Evolutionary conservation across 148 eudicot species (phyloP).

Genomic region (Spergularia bocconei): DNA sequence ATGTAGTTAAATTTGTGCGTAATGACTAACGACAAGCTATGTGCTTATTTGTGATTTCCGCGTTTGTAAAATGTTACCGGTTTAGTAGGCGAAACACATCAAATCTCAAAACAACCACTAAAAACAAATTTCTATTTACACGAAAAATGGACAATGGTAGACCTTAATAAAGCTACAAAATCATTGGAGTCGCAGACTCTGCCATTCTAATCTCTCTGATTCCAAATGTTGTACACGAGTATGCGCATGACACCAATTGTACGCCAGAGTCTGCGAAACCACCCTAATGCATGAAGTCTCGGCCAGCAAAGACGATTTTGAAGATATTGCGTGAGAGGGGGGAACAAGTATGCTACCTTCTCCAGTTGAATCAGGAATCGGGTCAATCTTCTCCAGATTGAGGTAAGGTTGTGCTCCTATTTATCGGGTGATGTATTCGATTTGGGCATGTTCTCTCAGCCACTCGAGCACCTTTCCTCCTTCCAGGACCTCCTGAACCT

Average conservation of each 20-base stretch:
- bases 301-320: neutral
- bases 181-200: neutral
- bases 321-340: neutral
- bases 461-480: slow-evolving; percentile 98
- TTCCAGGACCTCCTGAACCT: slow-evolving; percentile 93
- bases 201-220: neutral
- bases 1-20: no score
- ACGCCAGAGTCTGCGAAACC: slow-evolving; percentile 4
- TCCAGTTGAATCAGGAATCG: neutral
- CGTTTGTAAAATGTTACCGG: no score
- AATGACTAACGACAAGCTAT: no score
- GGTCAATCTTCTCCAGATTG: neutral
- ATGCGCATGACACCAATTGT: no score
- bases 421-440: slow-evolving; percentile 46
- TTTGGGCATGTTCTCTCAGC: slow-evolving; percentile 69
- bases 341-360: neutral
- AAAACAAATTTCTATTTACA: slow-evolving; percentile 6
- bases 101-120: neutral
- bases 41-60: no score
- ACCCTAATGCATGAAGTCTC: neutral
- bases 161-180: slow-evolving; percentile 9
- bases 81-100: no score
- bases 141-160: neutral
- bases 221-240: neutral
- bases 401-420: neutral